phyloP scores from a whole-genome alignment of 75 land plant genomes.

The Adiantum capillusveneris region DNA sequence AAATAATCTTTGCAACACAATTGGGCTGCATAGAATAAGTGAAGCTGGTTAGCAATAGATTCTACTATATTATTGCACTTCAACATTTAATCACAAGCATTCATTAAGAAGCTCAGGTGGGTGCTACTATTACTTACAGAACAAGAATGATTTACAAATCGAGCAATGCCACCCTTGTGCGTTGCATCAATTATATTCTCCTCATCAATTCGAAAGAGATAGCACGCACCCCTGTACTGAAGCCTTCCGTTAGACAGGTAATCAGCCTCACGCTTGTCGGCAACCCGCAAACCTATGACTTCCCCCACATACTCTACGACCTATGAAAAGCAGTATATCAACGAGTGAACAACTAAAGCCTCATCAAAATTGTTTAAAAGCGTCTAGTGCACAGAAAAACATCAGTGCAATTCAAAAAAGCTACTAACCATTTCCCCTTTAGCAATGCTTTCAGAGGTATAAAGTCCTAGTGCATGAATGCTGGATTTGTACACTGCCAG shows the following conservation, averaged over 20 bases:
- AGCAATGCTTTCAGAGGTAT: conserved; percentile 56
- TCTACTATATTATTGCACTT: too few species aligned
- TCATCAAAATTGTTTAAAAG: too few species aligned
- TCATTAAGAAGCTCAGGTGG: too few species aligned
- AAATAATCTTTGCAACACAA: conserved; percentile 73
- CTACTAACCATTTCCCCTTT: conserved; percentile 64
- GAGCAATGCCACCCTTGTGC: conserved; percentile 77
- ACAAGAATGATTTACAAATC: conserved; percentile 88
- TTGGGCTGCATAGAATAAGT: conserved; percentile 53
- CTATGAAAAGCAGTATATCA: conserved; percentile 22
- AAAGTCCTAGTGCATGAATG: conserved; percentile 83
- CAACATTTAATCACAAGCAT: too few species aligned
- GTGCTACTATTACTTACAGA: conserved; percentile 27
- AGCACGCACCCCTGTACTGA: conserved; percentile 73
- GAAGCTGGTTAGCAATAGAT: too few species aligned
- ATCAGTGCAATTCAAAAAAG: too few species aligned
- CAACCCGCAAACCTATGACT: conserved; percentile 74
- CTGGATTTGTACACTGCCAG: conserved; percentile 73
- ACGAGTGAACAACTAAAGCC: too few species aligned
- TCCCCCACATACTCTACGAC: conserved; percentile 91
- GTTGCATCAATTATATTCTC: conserved; percentile 86
- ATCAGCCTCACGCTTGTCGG: conserved; percentile 73
- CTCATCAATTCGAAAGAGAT: conserved; percentile 75
- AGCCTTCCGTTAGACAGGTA: conserved; percentile 53
- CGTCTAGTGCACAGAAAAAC: too few species aligned